phyloP scores from a whole-genome alignment of 2,329 filamentous ascomycete species.

The Aulographum hederae region DNA sequence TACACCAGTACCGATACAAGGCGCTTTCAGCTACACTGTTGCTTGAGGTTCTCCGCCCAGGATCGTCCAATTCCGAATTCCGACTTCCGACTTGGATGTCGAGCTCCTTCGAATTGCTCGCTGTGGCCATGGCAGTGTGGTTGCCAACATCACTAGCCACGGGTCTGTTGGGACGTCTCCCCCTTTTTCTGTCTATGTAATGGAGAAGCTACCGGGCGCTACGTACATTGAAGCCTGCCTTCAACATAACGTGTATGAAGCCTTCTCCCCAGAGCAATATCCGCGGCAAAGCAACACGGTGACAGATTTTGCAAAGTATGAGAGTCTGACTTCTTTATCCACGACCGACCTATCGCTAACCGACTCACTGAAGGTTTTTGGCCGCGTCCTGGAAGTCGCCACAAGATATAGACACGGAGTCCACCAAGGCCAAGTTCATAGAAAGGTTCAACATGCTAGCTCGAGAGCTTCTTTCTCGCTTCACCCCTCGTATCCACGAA shows the following conservation, averaged over 20 bases:
- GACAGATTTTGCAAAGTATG: not conserved
- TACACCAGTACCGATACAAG: no score
- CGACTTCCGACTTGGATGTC: not conserved
- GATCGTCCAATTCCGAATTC: not conserved
- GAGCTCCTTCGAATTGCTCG: not conserved
- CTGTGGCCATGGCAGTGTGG: not conserved
- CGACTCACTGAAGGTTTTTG: not conserved
- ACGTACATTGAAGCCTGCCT: not conserved
- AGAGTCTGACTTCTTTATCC: not conserved
- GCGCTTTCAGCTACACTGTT: not conserved
- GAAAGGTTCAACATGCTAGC: not conserved
- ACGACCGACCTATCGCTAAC: not conserved
- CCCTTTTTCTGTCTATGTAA: not conserved
- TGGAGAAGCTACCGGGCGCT: not conserved
- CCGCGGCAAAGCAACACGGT: not conserved
- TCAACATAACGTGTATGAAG: not conserved
- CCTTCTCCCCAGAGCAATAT: conserved; percentile 3
- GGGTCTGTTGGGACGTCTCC: not conserved
- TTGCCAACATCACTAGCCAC: not conserved
- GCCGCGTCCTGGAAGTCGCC: not conserved
- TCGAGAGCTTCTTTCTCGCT: not conserved
- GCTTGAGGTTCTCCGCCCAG: not conserved
- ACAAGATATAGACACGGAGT: not conserved
- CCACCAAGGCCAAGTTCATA: not conserved
- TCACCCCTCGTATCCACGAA: not conserved